Percentiles rank a stretch among this genome's conserved stretches.
Conservation (phyloP, 176 grass and related monocot genomes). For the Avena eriantha region DNA sequence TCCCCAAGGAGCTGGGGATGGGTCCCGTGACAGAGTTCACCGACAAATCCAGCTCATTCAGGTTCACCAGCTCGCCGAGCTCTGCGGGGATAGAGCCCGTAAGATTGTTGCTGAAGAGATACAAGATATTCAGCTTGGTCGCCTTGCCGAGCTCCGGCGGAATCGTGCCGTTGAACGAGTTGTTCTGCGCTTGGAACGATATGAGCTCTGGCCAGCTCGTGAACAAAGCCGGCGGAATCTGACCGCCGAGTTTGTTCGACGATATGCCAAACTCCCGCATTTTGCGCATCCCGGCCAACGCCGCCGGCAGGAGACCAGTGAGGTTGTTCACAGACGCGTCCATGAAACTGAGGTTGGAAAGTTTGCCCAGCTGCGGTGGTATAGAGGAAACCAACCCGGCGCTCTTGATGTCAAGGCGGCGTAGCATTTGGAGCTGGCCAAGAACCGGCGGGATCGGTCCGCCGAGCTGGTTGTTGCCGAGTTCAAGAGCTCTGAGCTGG, state of each 20-base stretch:
- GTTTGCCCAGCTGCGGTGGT: no score
- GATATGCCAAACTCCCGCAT: conserved; percentile 66
- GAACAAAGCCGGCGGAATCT: conserved; percentile 45
- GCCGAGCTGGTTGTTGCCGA: conserved; percentile 47
- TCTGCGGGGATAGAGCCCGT: conserved; percentile 48
- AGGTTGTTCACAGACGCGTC: conserved; percentile 51
- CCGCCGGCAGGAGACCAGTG: conserved; percentile 42
- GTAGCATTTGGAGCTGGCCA: conserved; percentile 49
- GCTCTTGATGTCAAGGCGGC: no score
- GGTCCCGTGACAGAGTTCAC: conserved; percentile 46
- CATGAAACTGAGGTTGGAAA: conserved; percentile 26
- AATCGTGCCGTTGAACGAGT: conserved; percentile 31
- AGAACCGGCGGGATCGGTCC: conserved; percentile 60
- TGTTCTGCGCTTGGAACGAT: conserved; percentile 56
- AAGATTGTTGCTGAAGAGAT: conserved; percentile 54
- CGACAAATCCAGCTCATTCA: conserved; percentile 44
- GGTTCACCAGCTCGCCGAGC: conserved; percentile 42
- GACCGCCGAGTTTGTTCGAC: conserved; percentile 48
- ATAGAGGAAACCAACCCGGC: no score
- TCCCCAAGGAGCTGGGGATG: conserved; percentile 62
- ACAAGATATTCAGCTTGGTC: conserved; percentile 31
- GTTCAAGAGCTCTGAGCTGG: background rate
- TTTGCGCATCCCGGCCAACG: conserved; percentile 49
- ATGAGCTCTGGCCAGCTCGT: conserved; percentile 58
- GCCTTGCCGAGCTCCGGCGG: conserved; percentile 48